Evolutionary conservation across 2,329 filamentous ascomycete species (phyloP).

Genomic region (Diatrype stigma): DNA sequence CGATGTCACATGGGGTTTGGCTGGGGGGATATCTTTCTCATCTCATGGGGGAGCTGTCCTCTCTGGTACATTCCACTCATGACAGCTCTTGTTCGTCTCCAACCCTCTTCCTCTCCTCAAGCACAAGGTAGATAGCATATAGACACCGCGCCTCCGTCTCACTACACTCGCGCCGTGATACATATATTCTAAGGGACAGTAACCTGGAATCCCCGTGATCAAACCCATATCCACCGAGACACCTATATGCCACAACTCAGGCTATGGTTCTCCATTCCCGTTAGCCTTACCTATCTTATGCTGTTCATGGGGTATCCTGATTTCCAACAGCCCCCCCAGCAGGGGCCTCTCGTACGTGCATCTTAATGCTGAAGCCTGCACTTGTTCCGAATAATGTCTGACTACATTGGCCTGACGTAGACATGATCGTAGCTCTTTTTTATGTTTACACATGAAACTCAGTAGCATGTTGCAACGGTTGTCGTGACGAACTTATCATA

Average conservation of each 20-base stretch:
- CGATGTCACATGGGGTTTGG: neutral
- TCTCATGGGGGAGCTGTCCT: too few relatives aligned
- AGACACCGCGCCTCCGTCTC: neutral
- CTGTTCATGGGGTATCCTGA: neutral
- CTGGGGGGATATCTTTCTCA: too few relatives aligned
- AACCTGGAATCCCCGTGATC: neutral
- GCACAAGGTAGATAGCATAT: neutral
- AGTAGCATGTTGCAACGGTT: neutral
- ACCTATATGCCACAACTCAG: neutral
- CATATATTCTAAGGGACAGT: neutral
- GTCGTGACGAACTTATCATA: neutral
- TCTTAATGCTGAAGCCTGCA: neutral
- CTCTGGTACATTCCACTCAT: too few relatives aligned
- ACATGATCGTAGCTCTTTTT: neutral
- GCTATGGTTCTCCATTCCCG: neutral
- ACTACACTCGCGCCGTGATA: neutral
- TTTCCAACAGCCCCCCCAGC: neutral
- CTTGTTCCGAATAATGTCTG: neutral
- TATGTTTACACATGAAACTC: neutral
- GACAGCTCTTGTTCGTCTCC: too few relatives aligned
- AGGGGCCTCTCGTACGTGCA: neutral
- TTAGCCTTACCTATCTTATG: neutral
- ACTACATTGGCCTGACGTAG: neutral
- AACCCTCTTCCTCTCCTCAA: too few relatives aligned
- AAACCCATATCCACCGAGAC: neutral